A percentile compares a stretch with the other conserved stretches of the same genome.
phyloP scores from a whole-genome alignment of 23 red algal genomes.

The Gracilariopsis chorda region DNA sequence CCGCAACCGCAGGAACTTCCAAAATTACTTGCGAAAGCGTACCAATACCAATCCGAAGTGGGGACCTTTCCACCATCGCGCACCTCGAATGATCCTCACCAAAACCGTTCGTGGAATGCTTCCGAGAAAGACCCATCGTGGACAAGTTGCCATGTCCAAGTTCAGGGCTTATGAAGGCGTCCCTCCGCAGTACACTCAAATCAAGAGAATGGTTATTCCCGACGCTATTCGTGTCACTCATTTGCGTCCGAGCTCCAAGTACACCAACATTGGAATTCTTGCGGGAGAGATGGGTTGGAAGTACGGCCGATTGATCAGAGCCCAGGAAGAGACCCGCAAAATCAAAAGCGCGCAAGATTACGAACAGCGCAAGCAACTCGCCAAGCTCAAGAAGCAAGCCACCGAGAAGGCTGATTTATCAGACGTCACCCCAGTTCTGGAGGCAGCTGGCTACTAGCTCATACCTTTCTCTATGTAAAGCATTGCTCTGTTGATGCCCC shows the following conservation, averaged over 20 bases:
- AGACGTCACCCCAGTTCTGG: constrained; percentile 49
- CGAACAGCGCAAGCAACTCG: constrained; percentile 71
- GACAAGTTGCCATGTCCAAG: constrained; percentile 72
- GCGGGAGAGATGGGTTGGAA: constrained; percentile 97
- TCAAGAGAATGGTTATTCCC: constrained; percentile 96
- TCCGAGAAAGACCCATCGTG: constrained; percentile 89
- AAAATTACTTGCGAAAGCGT: constrained; percentile 90
- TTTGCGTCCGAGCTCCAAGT: constrained; percentile 89
- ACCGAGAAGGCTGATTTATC: constrained; percentile 64
- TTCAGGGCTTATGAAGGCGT: constrained; percentile 92
- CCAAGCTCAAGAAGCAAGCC: constrained; percentile 72
- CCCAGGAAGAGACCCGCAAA: constrained; percentile 93
- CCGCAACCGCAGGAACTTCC: constrained; percentile 92
- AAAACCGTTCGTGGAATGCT: constrained; percentile 96
- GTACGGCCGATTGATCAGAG: constrained; percentile 73
- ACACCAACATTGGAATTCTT: constrained; percentile 81
- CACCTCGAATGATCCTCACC: constrained; percentile 88
- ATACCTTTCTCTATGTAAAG: background rate
- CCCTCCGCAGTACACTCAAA: constrained; percentile 88
- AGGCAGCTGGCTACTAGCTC: constrained; percentile 71
- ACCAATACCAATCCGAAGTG: constrained; percentile 91
- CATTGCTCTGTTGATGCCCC: no score
- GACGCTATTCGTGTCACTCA: constrained; percentile 78
- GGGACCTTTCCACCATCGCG: constrained; percentile 91
- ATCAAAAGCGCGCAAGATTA: constrained; percentile 66